These are phyloP conservation scores for Dioscorea alata DNA, from an alignment of 106 monocot species.

Conservation along the genomic window DNA sequence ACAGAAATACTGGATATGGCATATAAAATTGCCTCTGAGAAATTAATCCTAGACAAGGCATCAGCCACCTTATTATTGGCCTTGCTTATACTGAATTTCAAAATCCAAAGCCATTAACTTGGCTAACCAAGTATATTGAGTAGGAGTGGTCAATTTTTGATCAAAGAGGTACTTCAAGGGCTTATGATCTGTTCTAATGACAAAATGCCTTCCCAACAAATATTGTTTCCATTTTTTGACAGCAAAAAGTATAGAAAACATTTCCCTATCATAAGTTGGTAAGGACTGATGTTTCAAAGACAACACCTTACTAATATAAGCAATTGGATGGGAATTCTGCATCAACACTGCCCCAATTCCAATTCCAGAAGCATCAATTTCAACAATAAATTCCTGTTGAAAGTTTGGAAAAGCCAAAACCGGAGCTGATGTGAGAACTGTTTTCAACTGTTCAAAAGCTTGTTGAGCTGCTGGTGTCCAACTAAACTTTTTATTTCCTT, in stretches of 20 bases:
- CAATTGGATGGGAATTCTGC: not conserved
- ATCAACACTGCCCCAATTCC: not conserved
- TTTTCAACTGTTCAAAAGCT: not conserved
- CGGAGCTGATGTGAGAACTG: not conserved
- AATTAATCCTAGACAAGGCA: too few relatives aligned
- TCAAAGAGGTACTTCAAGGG: not conserved
- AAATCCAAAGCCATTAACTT: too few relatives aligned
- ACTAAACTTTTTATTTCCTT: not conserved
- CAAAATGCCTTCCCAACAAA: not conserved
- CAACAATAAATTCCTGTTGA: not conserved
- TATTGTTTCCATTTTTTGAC: not conserved
- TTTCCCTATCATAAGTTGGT: not conserved
- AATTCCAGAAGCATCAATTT: not conserved
- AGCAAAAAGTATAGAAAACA: not conserved
- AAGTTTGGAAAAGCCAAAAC: not conserved
- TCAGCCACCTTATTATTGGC: too few relatives aligned
- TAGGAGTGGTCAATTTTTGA: not conserved
- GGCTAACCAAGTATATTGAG: too few relatives aligned
- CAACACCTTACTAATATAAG: not conserved
- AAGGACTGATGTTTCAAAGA: not conserved
- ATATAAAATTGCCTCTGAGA: too few relatives aligned
- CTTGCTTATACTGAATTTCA: too few relatives aligned
- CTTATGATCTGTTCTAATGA: not conserved
- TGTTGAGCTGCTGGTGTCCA: not conserved
- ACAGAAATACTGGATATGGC: too few relatives aligned